Evolutionary conservation across 2,329 filamentous ascomycete genomes (phyloP).

Genomic region (Trichoderma koningiopsis): DNA sequence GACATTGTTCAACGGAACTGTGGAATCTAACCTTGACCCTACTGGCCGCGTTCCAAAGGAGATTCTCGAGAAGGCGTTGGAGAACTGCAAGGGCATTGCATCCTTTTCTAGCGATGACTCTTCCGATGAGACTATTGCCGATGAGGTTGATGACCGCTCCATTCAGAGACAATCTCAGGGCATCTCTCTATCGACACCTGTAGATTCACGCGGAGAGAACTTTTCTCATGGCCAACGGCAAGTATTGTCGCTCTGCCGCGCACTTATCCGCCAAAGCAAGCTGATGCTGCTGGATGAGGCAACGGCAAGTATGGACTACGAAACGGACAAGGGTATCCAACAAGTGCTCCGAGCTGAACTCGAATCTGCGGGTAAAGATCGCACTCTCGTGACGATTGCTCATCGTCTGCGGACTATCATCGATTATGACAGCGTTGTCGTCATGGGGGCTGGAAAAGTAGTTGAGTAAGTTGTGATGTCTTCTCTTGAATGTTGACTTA

Average conservation of each 20-base stretch:
- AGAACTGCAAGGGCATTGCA: conserved; percentile 62
- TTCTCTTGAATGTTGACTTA: not conserved
- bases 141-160: conserved; percentile 27
- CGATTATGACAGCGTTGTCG: conserved; percentile 61
- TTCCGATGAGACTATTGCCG: conserved; percentile 37
- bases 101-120: conserved; percentile 49
- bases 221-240: conserved; percentile 62
- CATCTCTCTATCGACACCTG: conserved; percentile 47
- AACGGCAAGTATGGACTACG: conserved; percentile 61
- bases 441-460: conserved; percentile 57
- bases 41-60: conserved; percentile 57
- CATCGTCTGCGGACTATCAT: conserved; percentile 61
- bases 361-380: conserved; percentile 45
- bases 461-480: conserved; percentile 48
- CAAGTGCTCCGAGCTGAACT: conserved; percentile 54
- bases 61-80: conserved; percentile 60
- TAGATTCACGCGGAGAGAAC: conserved; percentile 57
- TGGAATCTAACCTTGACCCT: conserved; percentile 64
- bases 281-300: conserved; percentile 61
- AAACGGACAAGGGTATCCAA: conserved; percentile 59
- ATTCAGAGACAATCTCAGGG: conserved; percentile 28
- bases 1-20: conserved; percentile 57
- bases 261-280: conserved; percentile 56
- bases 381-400: conserved; percentile 60
- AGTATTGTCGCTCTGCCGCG: conserved; percentile 59